Percentiles rank a stretch among this genome's conserved stretches.
phyloP scores from a whole-genome alignment of 1,284 basidiomycete species.

The Trametes pubescens region DNA sequence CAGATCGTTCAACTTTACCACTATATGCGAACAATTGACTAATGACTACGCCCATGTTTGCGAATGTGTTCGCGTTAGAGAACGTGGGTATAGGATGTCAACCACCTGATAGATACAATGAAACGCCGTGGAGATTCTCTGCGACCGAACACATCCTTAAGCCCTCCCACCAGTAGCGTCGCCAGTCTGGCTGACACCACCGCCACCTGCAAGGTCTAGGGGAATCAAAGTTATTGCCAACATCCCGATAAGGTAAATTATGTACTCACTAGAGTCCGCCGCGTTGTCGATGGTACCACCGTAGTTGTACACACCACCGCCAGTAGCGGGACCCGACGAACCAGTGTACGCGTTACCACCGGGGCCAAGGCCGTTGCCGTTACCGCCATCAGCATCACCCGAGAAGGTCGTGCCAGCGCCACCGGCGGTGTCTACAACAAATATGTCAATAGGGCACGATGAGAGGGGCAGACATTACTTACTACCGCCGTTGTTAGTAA shows the following conservation, averaged over 20 bases:
- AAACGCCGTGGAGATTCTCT: conserved; percentile 21
- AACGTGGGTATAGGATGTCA: conserved; percentile 37
- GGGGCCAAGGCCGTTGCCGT: conserved; percentile 39
- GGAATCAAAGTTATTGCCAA: background rate
- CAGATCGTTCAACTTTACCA: no score
- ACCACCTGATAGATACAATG: conserved; percentile 29
- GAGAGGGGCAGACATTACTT: conserved; percentile 17
- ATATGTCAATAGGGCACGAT: background rate
- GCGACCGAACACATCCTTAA: conserved; percentile 26
- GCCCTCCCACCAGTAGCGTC: conserved; percentile 36
- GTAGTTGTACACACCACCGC: conserved; percentile 37
- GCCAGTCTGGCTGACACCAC: conserved; percentile 34
- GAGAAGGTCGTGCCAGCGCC: conserved; percentile 35
- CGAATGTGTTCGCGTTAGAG: conserved; percentile 20
- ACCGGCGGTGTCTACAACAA: conserved; percentile 33
- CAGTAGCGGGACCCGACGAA: conserved; percentile 35
- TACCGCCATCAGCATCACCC: conserved; percentile 39
- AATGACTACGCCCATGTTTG: no score
- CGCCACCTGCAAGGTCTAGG: conserved; percentile 30
- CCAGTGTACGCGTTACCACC: conserved; percentile 45
- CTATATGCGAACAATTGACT: no score
- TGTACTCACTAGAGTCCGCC: conserved; percentile 33
- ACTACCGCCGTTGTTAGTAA: conserved; percentile 28
- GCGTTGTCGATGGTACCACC: conserved; percentile 35
- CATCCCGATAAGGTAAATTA: background rate